These are phyloP conservation scores for Chalara sp. DNA, from an alignment of 2,329 filamentous ascomycete genomes.

Conservation along the genomic window DNA sequence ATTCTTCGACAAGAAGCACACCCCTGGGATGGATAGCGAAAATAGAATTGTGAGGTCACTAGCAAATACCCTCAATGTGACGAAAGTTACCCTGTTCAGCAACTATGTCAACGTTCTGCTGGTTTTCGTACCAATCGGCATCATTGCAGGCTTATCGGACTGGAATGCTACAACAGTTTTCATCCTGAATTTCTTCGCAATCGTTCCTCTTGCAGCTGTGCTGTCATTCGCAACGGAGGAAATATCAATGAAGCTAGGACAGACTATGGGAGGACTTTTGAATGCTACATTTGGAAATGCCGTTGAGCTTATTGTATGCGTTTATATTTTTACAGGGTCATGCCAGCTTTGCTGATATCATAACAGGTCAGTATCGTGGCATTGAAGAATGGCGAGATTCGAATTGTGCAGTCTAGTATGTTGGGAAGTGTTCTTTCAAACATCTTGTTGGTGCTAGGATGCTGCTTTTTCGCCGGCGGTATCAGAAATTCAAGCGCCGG, in stretches of 20 bases:
- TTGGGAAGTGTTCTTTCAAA: slow-evolving; percentile 94
- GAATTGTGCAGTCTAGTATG: slow-evolving; percentile 96
- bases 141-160: slow-evolving; percentile 48
- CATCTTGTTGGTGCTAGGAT: slow-evolving; percentile 77
- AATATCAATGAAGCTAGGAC: slow-evolving; percentile 45
- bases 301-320: slow-evolving; percentile 47
- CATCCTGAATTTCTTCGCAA: slow-evolving; percentile 52
- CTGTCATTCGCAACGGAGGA: slow-evolving; percentile 33
- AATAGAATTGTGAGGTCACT: slow-evolving; percentile 16
- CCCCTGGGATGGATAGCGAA: slow-evolving; percentile 22
- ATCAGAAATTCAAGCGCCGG: slow-evolving; percentile 40
- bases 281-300: slow-evolving; percentile 45
- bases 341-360: neutral
- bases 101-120: slow-evolving; percentile 68
- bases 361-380: slow-evolving; percentile 84
- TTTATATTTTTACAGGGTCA: neutral
- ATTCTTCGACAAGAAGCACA: slow-evolving; percentile 18
- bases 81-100: slow-evolving; percentile 23
- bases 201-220: slow-evolving; percentile 44
- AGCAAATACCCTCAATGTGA: slow-evolving; percentile 17
- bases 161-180: slow-evolving; percentile 49
- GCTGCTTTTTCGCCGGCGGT: slow-evolving; percentile 73
- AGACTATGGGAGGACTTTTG: slow-evolving; percentile 48
- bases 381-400: slow-evolving; percentile 75
- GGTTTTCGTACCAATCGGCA: slow-evolving; percentile 70